These are phyloP conservation scores for Pelargonium myrrhifolium DNA, from an alignment of 441 rosid genomes.

Conservation along the genomic window DNA sequence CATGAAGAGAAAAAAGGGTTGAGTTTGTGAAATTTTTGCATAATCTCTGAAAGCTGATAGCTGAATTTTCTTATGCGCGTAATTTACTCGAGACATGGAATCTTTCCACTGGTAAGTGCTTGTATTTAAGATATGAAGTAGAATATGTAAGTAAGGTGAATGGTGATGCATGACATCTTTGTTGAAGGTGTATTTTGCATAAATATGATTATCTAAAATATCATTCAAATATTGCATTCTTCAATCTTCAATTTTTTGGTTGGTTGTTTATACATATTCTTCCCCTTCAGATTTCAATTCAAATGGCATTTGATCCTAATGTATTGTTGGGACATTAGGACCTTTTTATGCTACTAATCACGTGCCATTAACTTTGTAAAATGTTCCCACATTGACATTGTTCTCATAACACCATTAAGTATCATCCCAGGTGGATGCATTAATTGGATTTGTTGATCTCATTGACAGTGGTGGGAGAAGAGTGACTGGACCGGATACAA, in stretches of 20 bases:
- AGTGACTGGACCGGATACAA: slow-evolving; percentile 99
- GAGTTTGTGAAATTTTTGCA: neutral
- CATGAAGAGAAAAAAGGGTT: neutral
- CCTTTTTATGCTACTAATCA: slow-evolving; percentile 1
- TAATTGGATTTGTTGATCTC: slow-evolving; percentile 76
- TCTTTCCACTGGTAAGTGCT: neutral
- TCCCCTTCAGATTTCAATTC: neutral
- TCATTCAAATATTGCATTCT: neutral
- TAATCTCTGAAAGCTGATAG: neutral
- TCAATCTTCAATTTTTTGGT: neutral
- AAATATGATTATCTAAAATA: neutral
- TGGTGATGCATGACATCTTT: neutral
- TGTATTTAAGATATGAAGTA: neutral
- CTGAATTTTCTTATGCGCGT: neutral
- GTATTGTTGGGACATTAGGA: neutral
- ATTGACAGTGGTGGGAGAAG: slow-evolving; percentile 99
- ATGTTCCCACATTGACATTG: slow-evolving; percentile 24
- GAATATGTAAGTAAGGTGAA: neutral
- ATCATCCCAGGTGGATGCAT: slow-evolving; percentile 60
- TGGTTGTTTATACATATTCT: neutral
- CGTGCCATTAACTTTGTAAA: slow-evolving; percentile 11
- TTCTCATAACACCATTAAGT: slow-evolving; percentile 38
- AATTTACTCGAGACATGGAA: neutral
- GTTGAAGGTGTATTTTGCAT: neutral
- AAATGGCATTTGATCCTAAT: neutral